Conservation (phyloP, 1,139 yeast species). For the Hyphopichia fennica region DNA sequence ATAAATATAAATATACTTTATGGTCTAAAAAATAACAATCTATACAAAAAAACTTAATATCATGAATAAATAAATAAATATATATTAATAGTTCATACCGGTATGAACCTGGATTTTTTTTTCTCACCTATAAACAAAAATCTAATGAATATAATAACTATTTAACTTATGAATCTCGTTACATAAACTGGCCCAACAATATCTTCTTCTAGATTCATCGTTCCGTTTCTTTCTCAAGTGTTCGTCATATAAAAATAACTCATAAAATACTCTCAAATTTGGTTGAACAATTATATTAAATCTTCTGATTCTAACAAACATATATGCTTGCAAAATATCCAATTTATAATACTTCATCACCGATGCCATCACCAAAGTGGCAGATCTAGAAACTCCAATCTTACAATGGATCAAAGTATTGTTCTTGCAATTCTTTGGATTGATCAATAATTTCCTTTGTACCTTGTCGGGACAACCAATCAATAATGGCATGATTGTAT, state of each 20-base stretch:
- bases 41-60: not conserved
- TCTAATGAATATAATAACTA: slow-evolving; percentile 24
- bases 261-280: slow-evolving; percentile 81
- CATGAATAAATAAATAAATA: not conserved
- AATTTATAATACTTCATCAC: slow-evolving; percentile 73
- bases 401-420: slow-evolving; percentile 81
- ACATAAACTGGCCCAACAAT: slow-evolving; percentile 36
- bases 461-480: slow-evolving; percentile 30
- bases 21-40: slow-evolving; percentile 11
- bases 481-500: slow-evolving; percentile 33
- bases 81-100: not conserved
- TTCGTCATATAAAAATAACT: slow-evolving; percentile 79
- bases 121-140: not conserved
- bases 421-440: slow-evolving; percentile 20
- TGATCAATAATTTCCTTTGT: slow-evolving; percentile 27
- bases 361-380: slow-evolving; percentile 87
- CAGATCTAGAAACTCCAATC: slow-evolving; percentile 90
- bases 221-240: slow-evolving; percentile 19
- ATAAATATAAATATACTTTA: slow-evolving; percentile 42
- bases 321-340: slow-evolving; percentile 70
- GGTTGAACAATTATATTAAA: slow-evolving; percentile 91
- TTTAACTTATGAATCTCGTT: slow-evolving; percentile 35
- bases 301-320: slow-evolving; percentile 79
- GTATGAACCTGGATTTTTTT: not conserved
- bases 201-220: slow-evolving; percentile 14